A percentile compares a stretch with the other conserved stretches of the same genome.
These are phyloP conservation scores for Lichtheimia ornata DNA, from an alignment of 371 early-diverging fungal genomes.

Conservation along the genomic window DNA sequence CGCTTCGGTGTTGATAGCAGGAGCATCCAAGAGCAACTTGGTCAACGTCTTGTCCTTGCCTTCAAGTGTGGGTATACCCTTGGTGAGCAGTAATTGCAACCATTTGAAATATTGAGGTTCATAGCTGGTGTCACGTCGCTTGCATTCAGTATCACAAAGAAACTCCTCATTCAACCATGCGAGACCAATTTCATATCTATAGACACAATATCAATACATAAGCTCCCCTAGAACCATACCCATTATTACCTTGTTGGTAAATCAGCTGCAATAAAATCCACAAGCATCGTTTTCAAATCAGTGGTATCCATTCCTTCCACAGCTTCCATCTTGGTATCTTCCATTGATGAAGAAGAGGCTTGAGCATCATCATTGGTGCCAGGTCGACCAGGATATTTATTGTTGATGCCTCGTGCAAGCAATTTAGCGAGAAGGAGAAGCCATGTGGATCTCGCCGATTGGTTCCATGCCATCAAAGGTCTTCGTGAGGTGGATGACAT, in stretches of 20 bases:
- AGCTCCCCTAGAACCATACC: neutral
- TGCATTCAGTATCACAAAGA: constrained; percentile 21
- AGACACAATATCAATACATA: neutral
- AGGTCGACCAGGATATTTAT: neutral
- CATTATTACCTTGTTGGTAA: constrained; percentile 26
- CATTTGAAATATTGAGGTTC: constrained; percentile 36
- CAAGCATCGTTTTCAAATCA: constrained; percentile 31
- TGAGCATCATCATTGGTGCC: constrained; percentile 3
- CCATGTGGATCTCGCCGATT: constrained; percentile 30
- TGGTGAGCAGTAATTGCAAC: constrained; percentile 34
- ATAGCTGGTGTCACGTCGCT: constrained; percentile 14
- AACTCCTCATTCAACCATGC: constrained; percentile 50
- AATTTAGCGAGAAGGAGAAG: constrained; percentile 33
- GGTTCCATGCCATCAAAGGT: constrained; percentile 5
- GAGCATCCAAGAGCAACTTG: constrained; percentile 44
- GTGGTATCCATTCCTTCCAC: constrained; percentile 12
- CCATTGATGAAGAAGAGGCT: too few species aligned
- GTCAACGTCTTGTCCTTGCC: constrained; percentile 36
- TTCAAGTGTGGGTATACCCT: constrained; percentile 31
- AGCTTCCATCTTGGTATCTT: constrained; percentile 1
- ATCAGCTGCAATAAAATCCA: constrained; percentile 39
- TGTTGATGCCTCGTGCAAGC: constrained; percentile 27
- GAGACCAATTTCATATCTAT: constrained; percentile 43
- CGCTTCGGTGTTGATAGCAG: constrained; percentile 31
- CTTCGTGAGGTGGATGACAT: constrained; percentile 9